A percentile compares a stretch with the other conserved stretches of the same genome.
These are phyloP conservation scores for Taiwanofungus camphoratus DNA, from an alignment of 1,284 basidiomycete genomes.

Conservation along the genomic window DNA sequence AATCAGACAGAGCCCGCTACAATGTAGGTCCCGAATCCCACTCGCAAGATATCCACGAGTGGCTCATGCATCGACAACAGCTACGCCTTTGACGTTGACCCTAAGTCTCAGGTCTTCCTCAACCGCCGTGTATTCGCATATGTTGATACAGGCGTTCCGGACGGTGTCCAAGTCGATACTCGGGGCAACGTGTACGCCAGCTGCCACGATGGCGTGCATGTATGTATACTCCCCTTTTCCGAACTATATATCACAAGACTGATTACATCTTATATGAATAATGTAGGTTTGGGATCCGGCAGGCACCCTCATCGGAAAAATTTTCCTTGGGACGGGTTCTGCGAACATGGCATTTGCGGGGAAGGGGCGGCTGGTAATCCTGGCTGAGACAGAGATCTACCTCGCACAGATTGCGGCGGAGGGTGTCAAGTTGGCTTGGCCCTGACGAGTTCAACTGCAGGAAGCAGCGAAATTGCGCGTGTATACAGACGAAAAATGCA, in stretches of 20 bases:
- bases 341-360: conserved; percentile 70
- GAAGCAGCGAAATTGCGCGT: too few species aligned
- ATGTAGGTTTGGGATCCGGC: conserved; percentile 54
- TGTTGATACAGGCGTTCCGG: conserved; percentile 57
- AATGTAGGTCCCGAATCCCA: conserved; percentile 40
- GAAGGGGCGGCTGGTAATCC: conserved; percentile 55
- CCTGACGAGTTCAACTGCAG: too few species aligned
- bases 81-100: conserved; percentile 69
- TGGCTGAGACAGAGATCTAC: conserved; percentile 64
- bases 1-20: conserved; percentile 64
- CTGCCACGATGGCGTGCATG: conserved; percentile 67
- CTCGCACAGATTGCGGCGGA: conserved; percentile 49
- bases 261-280: conserved; percentile 2
- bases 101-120: conserved; percentile 45
- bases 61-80: conserved; percentile 28
- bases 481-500: not conserved
- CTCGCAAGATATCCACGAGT: not conserved
- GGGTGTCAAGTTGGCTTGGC: conserved; percentile 25
- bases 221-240: conserved; percentile 26
- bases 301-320: conserved; percentile 69
- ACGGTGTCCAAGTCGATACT: conserved; percentile 53
- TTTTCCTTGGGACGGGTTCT: conserved; percentile 54
- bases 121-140: conserved; percentile 73
- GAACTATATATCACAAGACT: not conserved
- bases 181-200: conserved; percentile 67